Percentiles rank a stretch among this genome's conserved stretches.
Evolutionary conservation across 495 filamentous ascomycete genomes (phyloP).

Genomic region (Chaetomium cochliodes): DNA sequence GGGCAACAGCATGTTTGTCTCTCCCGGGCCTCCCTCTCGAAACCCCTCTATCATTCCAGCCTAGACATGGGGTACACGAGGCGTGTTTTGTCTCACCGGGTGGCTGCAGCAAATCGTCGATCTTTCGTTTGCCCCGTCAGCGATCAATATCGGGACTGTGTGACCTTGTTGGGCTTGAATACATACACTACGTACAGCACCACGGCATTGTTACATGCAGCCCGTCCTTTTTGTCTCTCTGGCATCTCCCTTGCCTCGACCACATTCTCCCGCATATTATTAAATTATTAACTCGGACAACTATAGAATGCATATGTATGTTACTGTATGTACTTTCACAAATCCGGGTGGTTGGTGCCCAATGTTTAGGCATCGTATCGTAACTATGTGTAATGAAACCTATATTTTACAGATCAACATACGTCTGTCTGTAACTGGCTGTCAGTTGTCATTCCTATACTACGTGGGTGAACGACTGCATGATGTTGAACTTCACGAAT

Average conservation of each 20-base stretch:
- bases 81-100: constrained; percentile 2
- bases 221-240: background rate
- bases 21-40: no score
- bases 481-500: no score
- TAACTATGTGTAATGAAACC: background rate
- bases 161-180: background rate
- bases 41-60: background rate
- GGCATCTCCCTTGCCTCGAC: background rate
- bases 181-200: no score
- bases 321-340: background rate
- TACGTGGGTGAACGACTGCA: no score
- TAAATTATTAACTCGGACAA: no score
- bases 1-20: constrained; percentile 1
- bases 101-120: constrained; percentile 7
- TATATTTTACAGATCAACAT: no score
- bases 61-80: background rate
- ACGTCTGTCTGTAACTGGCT: no score
- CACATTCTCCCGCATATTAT: no score
- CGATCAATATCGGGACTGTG: background rate
- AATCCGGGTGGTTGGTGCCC: background rate
- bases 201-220: background rate
- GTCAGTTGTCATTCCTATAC: no score
- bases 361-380: background rate
- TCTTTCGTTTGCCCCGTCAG: background rate
- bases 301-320: no score